Evolutionary conservation across 352 stramenopile genomes (phyloP), one percentile per base, ranked within the genome.

Genomic region (Phytophthora multivora): DNA sequence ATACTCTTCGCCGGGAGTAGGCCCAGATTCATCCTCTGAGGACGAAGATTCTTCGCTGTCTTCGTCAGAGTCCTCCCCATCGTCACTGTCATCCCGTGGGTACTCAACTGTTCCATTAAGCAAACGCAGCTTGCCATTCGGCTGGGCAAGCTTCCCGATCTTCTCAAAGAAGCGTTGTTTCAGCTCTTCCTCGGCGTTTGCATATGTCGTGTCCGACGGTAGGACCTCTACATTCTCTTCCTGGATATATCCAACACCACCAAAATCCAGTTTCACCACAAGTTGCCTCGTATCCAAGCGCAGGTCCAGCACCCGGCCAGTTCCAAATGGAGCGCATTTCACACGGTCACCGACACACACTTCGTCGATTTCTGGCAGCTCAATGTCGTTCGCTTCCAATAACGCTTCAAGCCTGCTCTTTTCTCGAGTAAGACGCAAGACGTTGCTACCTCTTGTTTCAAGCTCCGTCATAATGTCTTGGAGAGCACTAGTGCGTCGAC

Each of bases 401-500:
- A 87, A 52, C 43, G 71, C 63, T 52, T 90, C 73, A 35, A 90
- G 67, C 50, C 80, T 69, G 45, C 77, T 69, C 62, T 89, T 91
- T 58, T 91, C 83, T 9, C 80, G 72, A n/a, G 70, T 86, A 21
- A 90, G 64, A 15, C 79, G 69, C 33, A 89, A 62, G 13, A 92
- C 75, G 9, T 19, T 56, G 26, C 63, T 81, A 2, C 85, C 85
- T 18, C 83, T 65, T 3, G 72, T 63, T 51, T 93, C 83, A 9
- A 93, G 69, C 66, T 93, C 85, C 12, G 63, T 90, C 80, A 93
- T 89, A 50, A 93, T 90, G 40, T 92, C 78, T 50, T 93, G 85
- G 21, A 93, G 63, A 10, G 83, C 80, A 47, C 73, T 90, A 19
- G 80, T 91, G 30, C 85, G 77, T 25, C 85, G 79, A 5, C 84